Evolutionary conservation across 306 rosid species (phyloP).

Genomic region (Gynostemma pentaphyllum): DNA sequence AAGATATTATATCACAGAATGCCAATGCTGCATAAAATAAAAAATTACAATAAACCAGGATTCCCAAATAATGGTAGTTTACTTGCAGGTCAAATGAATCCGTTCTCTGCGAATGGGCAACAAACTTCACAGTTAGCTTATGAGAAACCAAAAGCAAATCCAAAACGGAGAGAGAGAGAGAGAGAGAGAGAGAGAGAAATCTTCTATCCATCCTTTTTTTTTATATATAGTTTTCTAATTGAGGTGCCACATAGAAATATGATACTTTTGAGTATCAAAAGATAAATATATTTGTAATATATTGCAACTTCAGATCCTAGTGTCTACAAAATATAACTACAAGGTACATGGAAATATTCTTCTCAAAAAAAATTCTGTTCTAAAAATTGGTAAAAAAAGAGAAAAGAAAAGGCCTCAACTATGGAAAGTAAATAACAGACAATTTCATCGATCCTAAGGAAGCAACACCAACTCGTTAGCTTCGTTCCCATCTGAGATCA

Average conservation of each 20-base stretch:
- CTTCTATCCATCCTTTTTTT: neutral
- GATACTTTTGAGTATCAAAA: neutral
- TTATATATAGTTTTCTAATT: neutral
- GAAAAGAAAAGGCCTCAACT: neutral
- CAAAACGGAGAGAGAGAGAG: too few relatives aligned
- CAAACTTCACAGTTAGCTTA: neutral
- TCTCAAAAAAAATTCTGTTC: neutral
- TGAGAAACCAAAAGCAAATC: neutral
- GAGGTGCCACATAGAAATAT: neutral
- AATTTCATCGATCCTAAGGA: constrained; percentile 1
- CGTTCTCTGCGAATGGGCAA: neutral
- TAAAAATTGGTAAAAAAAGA: neutral
- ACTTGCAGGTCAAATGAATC: neutral
- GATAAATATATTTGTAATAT: neutral
- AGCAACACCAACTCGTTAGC: constrained; percentile 14
- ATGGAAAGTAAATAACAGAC: neutral
- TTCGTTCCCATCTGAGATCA: constrained; percentile 5
- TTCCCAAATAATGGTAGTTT: neutral
- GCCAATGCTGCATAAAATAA: neutral
- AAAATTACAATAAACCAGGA: neutral
- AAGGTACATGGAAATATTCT: neutral
- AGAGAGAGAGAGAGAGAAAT: neutral
- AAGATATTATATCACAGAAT: neutral
- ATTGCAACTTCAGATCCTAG: neutral
- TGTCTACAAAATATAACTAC: constrained; percentile 8